A percentile compares a stretch with the other conserved stretches of the same genome.
Evolutionary conservation across 2,329 filamentous ascomycete genomes (phyloP).

Genomic region (Calonectria fujianensis): DNA sequence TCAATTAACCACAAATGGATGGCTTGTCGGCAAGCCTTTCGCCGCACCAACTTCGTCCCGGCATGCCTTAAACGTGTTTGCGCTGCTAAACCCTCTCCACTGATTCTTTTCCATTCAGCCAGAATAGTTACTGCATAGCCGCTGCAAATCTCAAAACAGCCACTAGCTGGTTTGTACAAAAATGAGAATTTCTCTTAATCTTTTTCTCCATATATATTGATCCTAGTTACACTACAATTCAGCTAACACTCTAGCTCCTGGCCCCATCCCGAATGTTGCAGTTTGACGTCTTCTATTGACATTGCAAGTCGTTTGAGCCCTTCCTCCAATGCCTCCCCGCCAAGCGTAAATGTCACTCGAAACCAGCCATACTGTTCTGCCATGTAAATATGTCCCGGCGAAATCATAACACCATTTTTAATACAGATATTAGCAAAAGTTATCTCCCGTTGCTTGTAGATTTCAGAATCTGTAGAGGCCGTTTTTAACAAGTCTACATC

Average conservation of each 20-base stretch:
- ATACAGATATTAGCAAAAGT: not conserved
- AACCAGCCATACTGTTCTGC: constrained; percentile 21
- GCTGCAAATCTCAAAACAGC: no score
- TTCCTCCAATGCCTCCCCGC: not conserved
- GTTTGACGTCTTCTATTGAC: not conserved
- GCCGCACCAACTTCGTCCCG: no score
- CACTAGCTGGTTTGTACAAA: no score
- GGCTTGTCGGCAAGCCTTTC: no score
- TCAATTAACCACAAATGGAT: no score
- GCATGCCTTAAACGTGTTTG: no score
- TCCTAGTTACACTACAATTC: no score
- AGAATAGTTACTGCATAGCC: no score
- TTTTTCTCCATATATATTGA: no score
- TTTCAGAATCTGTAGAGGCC: not conserved
- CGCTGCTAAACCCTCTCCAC: no score
- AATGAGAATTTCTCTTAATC: no score
- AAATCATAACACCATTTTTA: not conserved
- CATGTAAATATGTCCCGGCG: constrained; percentile 20
- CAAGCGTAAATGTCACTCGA: constrained; percentile 16
- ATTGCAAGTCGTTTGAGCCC: not conserved
- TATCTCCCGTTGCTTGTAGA: not conserved
- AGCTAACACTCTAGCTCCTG: not conserved
- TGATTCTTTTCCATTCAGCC: no score
- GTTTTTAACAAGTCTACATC: not conserved
- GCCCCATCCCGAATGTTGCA: not conserved